These are phyloP conservation scores for Eutrema salsugineum DNA, from an alignment of 441 rosid genomes.

Conservation along the genomic window DNA sequence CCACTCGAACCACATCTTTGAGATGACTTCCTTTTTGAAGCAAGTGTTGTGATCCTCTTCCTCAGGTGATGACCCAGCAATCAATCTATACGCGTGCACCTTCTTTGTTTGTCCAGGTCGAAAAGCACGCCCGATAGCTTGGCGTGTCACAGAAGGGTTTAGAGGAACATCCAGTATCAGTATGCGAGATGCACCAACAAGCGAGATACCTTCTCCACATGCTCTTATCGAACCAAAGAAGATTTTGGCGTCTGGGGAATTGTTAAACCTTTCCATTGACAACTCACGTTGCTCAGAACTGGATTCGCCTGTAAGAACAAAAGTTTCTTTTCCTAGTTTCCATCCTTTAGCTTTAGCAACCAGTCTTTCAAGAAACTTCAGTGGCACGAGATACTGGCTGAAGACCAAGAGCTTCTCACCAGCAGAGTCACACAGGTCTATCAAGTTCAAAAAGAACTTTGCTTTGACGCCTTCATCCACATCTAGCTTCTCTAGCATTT, in stretches of 20 bases:
- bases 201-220: conserved; percentile 92
- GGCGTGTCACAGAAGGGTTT: conserved; percentile 93
- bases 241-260: conserved; percentile 66
- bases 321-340: conserved; percentile 59
- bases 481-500: conserved; percentile 27
- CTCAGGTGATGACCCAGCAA: conserved; percentile 80
- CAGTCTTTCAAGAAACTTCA: conserved; percentile 73
- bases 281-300: conserved; percentile 63
- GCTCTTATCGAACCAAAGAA: conserved; percentile 93
- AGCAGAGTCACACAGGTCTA: conserved; percentile 62
- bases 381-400: conserved; percentile 73
- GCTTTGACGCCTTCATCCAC: conserved; percentile 64
- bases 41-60: conserved; percentile 74
- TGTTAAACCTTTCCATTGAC: conserved; percentile 75
- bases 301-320: conserved; percentile 74
- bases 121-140: conserved; percentile 91
- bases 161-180: conserved; percentile 80
- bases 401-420: conserved; percentile 84
- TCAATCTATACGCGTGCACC: conserved; percentile 68
- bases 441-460: conserved; percentile 64
- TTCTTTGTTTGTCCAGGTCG: conserved; percentile 84
- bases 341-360: conserved; percentile 52
- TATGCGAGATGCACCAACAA: conserved; percentile 89
- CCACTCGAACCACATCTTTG: conserved; percentile 99
- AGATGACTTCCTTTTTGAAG: conserved; percentile 72